Percentiles rank a stretch among this genome's conserved stretches.
These are phyloP conservation scores for Phycomyces nitens DNA, from an alignment of 192 early-diverging fungal species.

Conservation along the genomic window DNA sequence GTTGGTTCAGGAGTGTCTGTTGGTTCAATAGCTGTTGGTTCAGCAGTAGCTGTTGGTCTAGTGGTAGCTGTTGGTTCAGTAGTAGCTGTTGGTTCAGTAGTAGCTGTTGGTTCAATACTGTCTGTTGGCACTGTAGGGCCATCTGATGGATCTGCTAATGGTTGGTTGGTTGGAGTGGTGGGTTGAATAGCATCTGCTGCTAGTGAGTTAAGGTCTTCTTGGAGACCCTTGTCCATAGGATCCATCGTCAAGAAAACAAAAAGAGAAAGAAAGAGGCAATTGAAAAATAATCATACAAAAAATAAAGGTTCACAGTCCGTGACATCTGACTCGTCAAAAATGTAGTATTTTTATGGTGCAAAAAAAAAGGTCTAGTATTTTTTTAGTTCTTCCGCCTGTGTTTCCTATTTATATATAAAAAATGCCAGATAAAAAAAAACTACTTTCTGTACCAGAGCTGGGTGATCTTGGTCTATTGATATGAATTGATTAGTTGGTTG, in stretches of 20 bases:
- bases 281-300: not conserved
- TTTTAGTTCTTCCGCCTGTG: constrained; percentile 16
- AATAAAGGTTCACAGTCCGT: not conserved
- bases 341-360: constrained; percentile 2
- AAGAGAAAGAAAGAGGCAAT: no score
- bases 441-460: constrained; percentile 81
- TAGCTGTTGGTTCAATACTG: not conserved
- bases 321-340: not conserved
- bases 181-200: not conserved
- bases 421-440: constrained; percentile 20
- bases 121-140: not conserved
- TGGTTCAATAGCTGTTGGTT: not conserved
- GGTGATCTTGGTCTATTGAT: constrained; percentile 51
- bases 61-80: not conserved
- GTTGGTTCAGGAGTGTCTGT: not conserved
- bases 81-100: not conserved
- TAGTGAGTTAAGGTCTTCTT: not conserved
- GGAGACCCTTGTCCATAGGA: not conserved
- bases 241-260: not conserved
- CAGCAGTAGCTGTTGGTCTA: not conserved
- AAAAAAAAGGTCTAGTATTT: not conserved
- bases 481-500: not conserved
- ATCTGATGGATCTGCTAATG: no score
- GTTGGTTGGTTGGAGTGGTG: not conserved
- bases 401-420: constrained; percentile 13